A percentile compares a stretch with the other conserved stretches of the same genome.
Evolutionary conservation across 805 yeast genomes (phyloP).

Genomic region (Vanderwaltozyma tropicalis): DNA sequence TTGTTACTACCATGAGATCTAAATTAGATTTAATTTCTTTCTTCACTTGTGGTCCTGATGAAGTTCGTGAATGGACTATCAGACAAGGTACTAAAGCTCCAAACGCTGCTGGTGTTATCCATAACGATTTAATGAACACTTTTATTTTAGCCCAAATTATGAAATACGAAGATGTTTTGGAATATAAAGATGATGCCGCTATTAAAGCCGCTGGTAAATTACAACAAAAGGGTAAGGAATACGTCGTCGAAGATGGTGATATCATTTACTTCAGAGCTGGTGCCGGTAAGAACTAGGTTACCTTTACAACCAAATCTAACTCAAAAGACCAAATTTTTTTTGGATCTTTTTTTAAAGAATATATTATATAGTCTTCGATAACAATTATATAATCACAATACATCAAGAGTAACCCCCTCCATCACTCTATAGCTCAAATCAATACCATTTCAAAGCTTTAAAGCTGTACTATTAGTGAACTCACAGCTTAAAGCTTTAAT

Average conservation of each 20-base stretch:
- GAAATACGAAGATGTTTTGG: conserved; percentile 70
- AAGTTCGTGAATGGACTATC: conserved; percentile 97
- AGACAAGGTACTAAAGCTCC: conserved; percentile 90
- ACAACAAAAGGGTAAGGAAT: conserved; percentile 85
- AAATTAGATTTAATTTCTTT: conserved; percentile 81
- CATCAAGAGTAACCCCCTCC: too few species aligned
- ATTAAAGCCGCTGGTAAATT: conserved; percentile 86
- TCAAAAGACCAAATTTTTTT: too few species aligned
- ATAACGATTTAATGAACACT: conserved; percentile 88
- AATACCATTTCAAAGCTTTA: too few species aligned
- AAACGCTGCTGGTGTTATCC: conserved; percentile 98
- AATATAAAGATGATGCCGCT: conserved; percentile 67
- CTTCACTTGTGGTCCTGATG: conserved; percentile 94
- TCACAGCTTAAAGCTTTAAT: too few species aligned
- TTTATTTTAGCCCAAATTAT: conserved; percentile 91
- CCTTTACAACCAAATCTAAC: too few species aligned
- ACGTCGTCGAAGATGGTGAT: conserved; percentile 92
- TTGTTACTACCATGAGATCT: conserved; percentile 77
- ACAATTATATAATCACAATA: too few species aligned
- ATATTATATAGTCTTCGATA: too few species aligned
- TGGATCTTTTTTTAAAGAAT: too few species aligned
- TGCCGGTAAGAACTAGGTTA: conserved; percentile 67
- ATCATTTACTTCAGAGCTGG: conserved; percentile 87
- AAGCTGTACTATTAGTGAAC: too few species aligned
- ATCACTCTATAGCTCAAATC: too few species aligned